phyloP scores from a whole-genome alignment of 2,329 filamentous ascomycete species.

The Biscogniauxia mediterranea region DNA sequence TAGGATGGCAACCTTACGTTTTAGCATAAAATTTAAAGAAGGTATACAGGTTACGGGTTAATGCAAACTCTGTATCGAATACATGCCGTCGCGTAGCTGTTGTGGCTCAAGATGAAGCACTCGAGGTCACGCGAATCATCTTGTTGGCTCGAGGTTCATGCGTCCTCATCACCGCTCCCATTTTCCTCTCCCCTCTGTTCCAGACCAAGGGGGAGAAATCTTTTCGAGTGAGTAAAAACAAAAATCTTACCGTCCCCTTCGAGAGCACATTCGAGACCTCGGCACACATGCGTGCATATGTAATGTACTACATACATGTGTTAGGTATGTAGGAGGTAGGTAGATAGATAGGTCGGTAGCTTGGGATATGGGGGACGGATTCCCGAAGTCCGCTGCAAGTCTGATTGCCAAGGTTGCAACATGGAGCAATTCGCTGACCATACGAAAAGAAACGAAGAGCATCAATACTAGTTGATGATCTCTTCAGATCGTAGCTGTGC shows the following conservation, averaged over 20 bases:
- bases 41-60: not conserved
- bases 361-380: not conserved
- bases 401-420: not conserved
- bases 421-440: not conserved
- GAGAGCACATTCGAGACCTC: not conserved
- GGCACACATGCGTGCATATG: not conserved
- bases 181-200: slow-evolving; percentile 7
- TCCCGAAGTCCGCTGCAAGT: not conserved
- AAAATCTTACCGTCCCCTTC: not conserved
- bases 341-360: too few relatives aligned
- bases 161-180: not conserved
- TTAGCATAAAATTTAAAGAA: not conserved
- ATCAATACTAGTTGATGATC: not conserved
- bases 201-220: not conserved
- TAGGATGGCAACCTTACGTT: slow-evolving; percentile 1
- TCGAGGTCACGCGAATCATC: slow-evolving; percentile 1
- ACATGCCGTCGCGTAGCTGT: not conserved
- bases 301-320: too few relatives aligned
- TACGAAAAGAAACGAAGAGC: not conserved
- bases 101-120: not conserved
- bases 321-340: too few relatives aligned
- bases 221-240: not conserved
- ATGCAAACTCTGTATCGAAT: slow-evolving; percentile 1
- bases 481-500: not conserved
- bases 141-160: slow-evolving; percentile 2